These are phyloP conservation scores for Colletotrichum kahawae DNA, from an alignment of 2,329 filamentous ascomycete species.

Conservation along the genomic window DNA sequence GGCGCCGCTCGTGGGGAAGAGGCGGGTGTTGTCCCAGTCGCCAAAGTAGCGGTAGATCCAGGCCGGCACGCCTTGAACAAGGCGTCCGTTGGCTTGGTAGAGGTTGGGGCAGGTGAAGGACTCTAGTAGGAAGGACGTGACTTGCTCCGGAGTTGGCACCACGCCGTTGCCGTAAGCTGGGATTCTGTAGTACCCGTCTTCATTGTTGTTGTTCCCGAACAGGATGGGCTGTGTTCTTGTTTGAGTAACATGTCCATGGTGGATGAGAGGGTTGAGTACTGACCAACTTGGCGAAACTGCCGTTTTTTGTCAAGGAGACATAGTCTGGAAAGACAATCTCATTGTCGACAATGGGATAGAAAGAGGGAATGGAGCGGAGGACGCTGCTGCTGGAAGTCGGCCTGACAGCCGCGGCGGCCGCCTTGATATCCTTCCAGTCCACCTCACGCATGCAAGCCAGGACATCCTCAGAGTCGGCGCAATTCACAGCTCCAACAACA, in stretches of 20 bases:
- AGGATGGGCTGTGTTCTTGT: conserved; percentile 38
- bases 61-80: conserved; percentile 35
- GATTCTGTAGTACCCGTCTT: conserved; percentile 53
- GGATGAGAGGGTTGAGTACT: accelerated
- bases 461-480: conserved; percentile 20
- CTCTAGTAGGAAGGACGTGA: conserved; percentile 44
- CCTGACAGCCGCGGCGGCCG: conserved; percentile 39
- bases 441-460: conserved; percentile 43
- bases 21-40: conserved; percentile 52
- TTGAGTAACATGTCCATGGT: accelerated
- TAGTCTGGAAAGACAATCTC: conserved; percentile 48
- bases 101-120: conserved; percentile 52
- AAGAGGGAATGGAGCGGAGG: conserved; percentile 40
- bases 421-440: conserved; percentile 39
- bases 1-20: conserved; percentile 49
- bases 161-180: conserved; percentile 43
- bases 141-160: conserved; percentile 41
- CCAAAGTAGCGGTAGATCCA: conserved; percentile 54
- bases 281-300: conserved; percentile 37
- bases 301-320: conserved; percentile 31
- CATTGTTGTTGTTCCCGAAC: conserved; percentile 48
- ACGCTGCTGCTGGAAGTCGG: conserved; percentile 36
- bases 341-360: conserved; percentile 47
- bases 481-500: conserved; percentile 41
- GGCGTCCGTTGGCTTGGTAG: conserved; percentile 40